Percentiles rank a stretch among this genome's conserved stretches.
These are phyloP conservation scores for Macrolepiota fuliginosa DNA, from an alignment of 768 basidiomycete genomes.

Conservation along the genomic window DNA sequence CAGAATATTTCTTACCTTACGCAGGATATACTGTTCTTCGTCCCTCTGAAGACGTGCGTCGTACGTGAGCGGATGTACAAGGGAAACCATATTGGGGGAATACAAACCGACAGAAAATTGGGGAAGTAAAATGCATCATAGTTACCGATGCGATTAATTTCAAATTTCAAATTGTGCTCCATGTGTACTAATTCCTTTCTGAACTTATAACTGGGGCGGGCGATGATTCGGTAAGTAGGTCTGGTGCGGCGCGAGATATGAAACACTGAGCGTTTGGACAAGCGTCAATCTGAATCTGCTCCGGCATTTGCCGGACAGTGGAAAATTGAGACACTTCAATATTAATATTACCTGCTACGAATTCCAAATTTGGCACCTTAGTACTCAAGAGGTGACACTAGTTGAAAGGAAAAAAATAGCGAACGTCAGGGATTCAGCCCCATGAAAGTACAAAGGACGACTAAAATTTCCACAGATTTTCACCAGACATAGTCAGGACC, in stretches of 20 bases:
- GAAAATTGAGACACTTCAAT: no score
- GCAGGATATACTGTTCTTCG: constrained; percentile 75
- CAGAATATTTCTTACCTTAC: constrained; percentile 54
- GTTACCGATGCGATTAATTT: constrained; percentile 30
- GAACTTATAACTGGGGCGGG: neutral
- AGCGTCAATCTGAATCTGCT: no score
- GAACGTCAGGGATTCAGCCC: no score
- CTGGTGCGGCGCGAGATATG: no score
- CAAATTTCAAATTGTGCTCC: neutral
- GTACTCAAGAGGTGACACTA: no score
- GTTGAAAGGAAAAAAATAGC: no score
- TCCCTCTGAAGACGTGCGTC: constrained; percentile 33
- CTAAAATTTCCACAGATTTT: neutral
- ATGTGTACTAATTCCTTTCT: neutral
- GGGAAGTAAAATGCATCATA: constrained; percentile 67
- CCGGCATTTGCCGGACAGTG: no score
- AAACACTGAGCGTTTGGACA: no score
- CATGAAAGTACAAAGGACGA: neutral
- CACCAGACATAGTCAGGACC: neutral
- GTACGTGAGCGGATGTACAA: neutral
- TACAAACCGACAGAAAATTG: constrained; percentile 60
- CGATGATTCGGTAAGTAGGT: no score
- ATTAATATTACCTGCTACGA: no score
- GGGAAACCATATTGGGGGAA: neutral
- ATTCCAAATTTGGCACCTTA: no score